phyloP scores from a whole-genome alignment of 192 early-diverging fungal species.

The Coemansia aciculifera region DNA sequence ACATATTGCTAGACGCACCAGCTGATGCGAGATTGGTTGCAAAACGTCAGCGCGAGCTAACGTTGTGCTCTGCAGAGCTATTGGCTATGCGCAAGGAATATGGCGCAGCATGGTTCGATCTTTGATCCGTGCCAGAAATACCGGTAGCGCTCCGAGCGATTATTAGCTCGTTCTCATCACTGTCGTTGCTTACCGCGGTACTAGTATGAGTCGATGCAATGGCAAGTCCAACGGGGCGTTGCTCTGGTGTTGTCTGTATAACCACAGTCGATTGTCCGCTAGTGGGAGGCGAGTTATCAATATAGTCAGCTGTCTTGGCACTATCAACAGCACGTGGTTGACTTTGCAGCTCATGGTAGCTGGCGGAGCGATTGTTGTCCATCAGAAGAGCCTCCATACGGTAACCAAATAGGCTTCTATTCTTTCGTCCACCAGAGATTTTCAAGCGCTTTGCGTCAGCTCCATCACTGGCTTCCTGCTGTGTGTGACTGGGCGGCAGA shows the following conservation, averaged over 20 bases:
- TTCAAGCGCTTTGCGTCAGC: neutral
- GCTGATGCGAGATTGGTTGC: neutral
- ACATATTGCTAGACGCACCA: neutral
- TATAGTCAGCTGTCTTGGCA: neutral
- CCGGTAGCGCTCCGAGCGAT: neutral
- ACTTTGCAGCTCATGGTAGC: neutral
- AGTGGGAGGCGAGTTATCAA: neutral
- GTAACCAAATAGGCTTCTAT: conserved; percentile 36
- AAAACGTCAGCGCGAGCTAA: neutral
- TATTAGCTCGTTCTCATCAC: neutral
- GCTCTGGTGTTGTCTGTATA: neutral
- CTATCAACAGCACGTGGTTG: neutral
- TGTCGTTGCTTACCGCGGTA: neutral
- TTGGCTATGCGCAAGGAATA: neutral
- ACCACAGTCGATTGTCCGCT: neutral
- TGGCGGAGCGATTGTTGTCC: neutral
- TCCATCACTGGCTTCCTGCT: neutral
- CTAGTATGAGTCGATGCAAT: neutral
- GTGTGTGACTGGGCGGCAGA: neutral
- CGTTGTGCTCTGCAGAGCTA: neutral
- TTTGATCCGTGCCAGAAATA: neutral
- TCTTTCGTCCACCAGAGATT: conserved; percentile 1
- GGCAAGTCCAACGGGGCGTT: neutral
- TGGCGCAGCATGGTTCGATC: neutral
- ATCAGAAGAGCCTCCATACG: conserved; percentile 21